Evolutionary conservation across 495 filamentous ascomycete genomes (phyloP), one percentile per base, ranked within the genome.

Genomic region (Tuber borchii): DNA sequence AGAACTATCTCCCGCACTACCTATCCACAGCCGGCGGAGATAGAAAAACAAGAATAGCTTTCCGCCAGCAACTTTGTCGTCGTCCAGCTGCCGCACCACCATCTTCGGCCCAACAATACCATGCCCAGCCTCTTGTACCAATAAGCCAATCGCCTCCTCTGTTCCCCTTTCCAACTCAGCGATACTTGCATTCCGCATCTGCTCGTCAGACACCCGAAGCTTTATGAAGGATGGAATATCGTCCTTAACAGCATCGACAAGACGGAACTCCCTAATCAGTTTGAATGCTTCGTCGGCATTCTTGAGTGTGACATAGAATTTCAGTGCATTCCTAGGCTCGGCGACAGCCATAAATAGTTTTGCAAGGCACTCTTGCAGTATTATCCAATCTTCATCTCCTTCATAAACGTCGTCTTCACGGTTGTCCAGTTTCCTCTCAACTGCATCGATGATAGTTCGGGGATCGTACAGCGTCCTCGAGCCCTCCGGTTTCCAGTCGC

Each of bases 11-110:
- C 90, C 90, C 2, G 68, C 71, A 68, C 69, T 77, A 31, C 77
- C 73, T 77, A 73, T 93, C 96, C 95, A 98, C 20, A 99, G 86
- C 2, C 91, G 89, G 20, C 93, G 90, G 16, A 97, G 86, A 82
- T 97, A 97, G 85, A 98, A 94, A 85, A 92, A 99, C 10, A 96
- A 88, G 82, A 95, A 97, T n/a, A 93, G 83, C 76, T 85, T 84
- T 22, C 74, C 77, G 48, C 71, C 84, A 72, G 74, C 83, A 46
- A 83, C 83, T 72, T 87, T 81, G 40, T 87, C 82, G 6, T 75
- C 74, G 73, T 88, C 77, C 3, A 99, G 87, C 78, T 98, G 95
- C 2, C 85, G 78, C 46, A 98, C 91, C 8, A 98, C 93, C 0
- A 88, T 87, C 3, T 90, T 87, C 0, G 94, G 92, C 17, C 87